phyloP scores from a whole-genome alignment of 1,284 basidiomycete genomes.

The Cryptococcus maquisensis region DNA sequence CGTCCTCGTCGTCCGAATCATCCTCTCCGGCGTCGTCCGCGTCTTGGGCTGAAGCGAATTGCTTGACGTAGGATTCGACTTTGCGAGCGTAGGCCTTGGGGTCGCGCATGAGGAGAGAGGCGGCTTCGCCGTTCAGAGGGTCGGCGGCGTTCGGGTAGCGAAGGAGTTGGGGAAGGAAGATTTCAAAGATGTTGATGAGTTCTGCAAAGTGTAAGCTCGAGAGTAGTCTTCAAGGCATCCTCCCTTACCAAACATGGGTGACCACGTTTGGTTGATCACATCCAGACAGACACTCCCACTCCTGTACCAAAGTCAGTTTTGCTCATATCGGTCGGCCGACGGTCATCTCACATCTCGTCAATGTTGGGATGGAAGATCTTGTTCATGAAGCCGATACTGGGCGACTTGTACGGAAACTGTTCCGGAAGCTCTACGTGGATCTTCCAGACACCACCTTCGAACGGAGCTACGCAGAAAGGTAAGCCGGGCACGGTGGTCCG shows the following conservation, averaged over 20 bases:
- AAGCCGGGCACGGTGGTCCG: neutral
- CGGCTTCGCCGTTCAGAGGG: constrained; percentile 95
- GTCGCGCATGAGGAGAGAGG: constrained; percentile 92
- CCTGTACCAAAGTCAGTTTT: constrained; percentile 51
- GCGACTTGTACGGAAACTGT: constrained; percentile 98
- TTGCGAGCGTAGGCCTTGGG: constrained; percentile 89
- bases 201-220: constrained; percentile 54
- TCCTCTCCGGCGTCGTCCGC: constrained; percentile 47
- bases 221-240: neutral
- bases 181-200: constrained; percentile 99
- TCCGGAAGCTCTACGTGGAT: constrained; percentile 99
- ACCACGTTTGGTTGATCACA: constrained; percentile 99
- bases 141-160: constrained; percentile 98
- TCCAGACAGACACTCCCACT: constrained; percentile 93
- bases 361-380: constrained; percentile 99
- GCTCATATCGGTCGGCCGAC: constrained; percentile 6
- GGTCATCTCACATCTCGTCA: constrained; percentile 69
- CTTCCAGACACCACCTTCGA: constrained; percentile 95
- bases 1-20: constrained; percentile 46
- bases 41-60: constrained; percentile 49
- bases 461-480: constrained; percentile 66
- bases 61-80: constrained; percentile 62
- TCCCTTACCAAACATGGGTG: constrained; percentile 87
- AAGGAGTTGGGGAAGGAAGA: constrained; percentile 92
- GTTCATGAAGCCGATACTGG: constrained; percentile 96